Evolutionary conservation across 2,329 filamentous ascomycete genomes (phyloP), one percentile per base, ranked within the genome.

Genomic region (Truncatella angustata): DNA sequence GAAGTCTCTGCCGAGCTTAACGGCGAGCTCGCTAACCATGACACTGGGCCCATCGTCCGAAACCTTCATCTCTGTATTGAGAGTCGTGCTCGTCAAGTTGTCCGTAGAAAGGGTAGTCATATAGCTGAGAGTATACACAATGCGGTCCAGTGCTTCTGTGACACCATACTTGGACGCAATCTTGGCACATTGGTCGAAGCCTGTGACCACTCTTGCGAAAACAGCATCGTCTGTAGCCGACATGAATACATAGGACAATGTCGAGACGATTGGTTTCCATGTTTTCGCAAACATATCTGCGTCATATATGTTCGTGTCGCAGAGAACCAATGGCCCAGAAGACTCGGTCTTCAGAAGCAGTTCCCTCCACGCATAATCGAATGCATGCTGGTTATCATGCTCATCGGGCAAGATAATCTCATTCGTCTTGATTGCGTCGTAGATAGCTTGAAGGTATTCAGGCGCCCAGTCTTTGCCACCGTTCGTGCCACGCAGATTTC

Each of bases 381-480:
- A 97, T 1, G 91, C 92, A 72, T 96, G 88, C 67, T 93, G 89
- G 68, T 96, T 97, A 66, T 97, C 92, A 67, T 97, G 94, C 70
- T 99, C 94, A 59, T 97, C 94, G 0, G 94, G 94, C 20, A 99
- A 74, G 58, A 99, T 97, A 57, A 99, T 99, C 70, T 99, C 94
- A 58, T 94, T 90, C 16, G 84, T 85, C 66, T 88, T 91, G 73
- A 99, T 99, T 1, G 91, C 91, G 61, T 96, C 86, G 64, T 87
- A 99, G 51, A 97, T 96, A 2, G 83, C 83, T 64, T 91, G 82
- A 0, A 99, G 78, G 64, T 93, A 97, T 56, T 92, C 87, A 0
- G 83, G 79, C 5, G 86, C 81, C 66, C 97, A 99, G 65, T 99
- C 87, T 59, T 90, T 81, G 49, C 88, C 89, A 23, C 81, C 85